These are phyloP conservation scores for Kodamaea ohmeri DNA, from an alignment of 1,139 yeast genomes.

Conservation along the genomic window DNA sequence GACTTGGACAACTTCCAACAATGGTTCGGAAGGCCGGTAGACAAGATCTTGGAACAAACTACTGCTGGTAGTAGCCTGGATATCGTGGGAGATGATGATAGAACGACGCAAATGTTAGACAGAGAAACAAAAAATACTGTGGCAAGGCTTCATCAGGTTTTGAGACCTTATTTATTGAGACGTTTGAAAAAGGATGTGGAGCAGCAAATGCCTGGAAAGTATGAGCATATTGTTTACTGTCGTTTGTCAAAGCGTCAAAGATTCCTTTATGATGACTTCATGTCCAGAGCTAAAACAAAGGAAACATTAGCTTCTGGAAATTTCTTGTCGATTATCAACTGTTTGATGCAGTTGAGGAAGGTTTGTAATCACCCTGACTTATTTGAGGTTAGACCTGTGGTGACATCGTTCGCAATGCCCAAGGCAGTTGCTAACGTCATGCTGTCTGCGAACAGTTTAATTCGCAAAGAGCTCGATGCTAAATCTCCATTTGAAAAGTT, in stretches of 20 bases:
- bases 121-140: conserved; percentile 84
- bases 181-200: conserved; percentile 96
- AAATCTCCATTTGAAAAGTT: conserved; percentile 27
- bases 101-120: conserved; percentile 39
- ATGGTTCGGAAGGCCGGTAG: conserved; percentile 98
- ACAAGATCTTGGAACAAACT: conserved; percentile 72
- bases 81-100: conserved; percentile 41
- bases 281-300: conserved; percentile 94
- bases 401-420: conserved; percentile 80
- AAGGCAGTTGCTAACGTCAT: conserved; percentile 58
- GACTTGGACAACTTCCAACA: conserved; percentile 93
- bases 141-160: conserved; percentile 83
- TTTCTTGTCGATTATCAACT: conserved; percentile 89
- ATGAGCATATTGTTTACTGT: conserved; percentile 92
- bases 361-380: conserved; percentile 97
- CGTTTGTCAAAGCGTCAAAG: conserved; percentile 90
- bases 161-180: conserved; percentile 87
- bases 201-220: conserved; percentile 97
- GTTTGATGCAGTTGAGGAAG: conserved; percentile 95
- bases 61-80: conserved; percentile 49
- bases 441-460: conserved; percentile 39
- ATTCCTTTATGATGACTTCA: conserved; percentile 89
- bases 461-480: conserved; percentile 38
- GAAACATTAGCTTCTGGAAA: conserved; percentile 95
- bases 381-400: conserved; percentile 92